Evolutionary conservation across 2,329 filamentous ascomycete genomes (phyloP).

Genomic region (Colletotrichum karsti): DNA sequence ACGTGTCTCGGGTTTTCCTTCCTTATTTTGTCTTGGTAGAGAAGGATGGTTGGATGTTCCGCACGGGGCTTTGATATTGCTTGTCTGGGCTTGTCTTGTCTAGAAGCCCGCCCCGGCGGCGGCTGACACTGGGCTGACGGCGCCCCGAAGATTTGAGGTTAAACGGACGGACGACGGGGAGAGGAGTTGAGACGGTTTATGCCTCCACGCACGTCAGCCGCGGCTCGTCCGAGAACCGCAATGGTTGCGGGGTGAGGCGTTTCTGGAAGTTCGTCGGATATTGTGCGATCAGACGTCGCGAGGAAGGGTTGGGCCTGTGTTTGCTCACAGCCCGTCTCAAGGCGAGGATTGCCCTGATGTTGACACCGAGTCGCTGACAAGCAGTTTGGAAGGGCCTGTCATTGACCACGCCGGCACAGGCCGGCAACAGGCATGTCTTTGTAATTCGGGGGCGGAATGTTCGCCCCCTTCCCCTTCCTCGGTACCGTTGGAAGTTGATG

Average conservation of each 20-base stretch:
- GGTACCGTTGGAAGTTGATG: constrained; percentile 17
- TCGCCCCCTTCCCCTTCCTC: neutral
- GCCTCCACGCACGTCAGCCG: no score
- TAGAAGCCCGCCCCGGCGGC: neutral
- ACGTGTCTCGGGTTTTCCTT: constrained; percentile 10
- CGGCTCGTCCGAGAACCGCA: neutral
- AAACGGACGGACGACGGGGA: neutral
- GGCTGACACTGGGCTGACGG: no score
- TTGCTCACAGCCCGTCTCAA: neutral
- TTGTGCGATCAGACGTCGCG: neutral
- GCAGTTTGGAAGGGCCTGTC: neutral
- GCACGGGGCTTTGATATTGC: neutral
- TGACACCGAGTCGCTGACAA: constrained; percentile 2
- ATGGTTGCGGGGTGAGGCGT: neutral
- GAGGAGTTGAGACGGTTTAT: constrained; percentile 13
- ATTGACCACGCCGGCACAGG: neutral
- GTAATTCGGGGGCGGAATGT: neutral
- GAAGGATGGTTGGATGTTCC: neutral
- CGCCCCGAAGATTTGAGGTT: neutral
- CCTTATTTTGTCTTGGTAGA: neutral
- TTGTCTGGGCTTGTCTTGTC: constrained; percentile 6
- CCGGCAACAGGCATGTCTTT: neutral
- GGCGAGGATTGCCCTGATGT: neutral
- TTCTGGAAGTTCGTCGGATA: constrained; percentile 19
- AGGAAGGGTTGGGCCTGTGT: constrained; percentile 10